Evolutionary conservation across 805 yeast genomes (phyloP), one percentile per base, ranked within the genome.

Genomic region (Pichia thaimueangensis): DNA sequence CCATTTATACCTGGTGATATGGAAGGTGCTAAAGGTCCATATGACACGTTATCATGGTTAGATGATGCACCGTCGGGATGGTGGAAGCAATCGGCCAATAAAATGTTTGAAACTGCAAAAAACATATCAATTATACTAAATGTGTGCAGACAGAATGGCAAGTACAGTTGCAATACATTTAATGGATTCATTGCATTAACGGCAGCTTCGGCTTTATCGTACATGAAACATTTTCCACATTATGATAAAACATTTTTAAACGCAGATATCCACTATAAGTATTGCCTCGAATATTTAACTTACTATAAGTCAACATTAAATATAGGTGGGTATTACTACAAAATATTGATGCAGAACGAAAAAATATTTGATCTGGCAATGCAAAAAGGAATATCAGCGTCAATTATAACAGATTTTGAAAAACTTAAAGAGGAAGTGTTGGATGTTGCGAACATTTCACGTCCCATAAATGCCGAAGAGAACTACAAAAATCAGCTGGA

Each of bases 101-200:
- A 13, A 3, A 22, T 30, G 17, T 37, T 36, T 27, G 24, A 36
- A 6, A 17, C 32, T 3, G 39, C 39, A 20, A 15, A 20, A 9
- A 28, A 36, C 21, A 22, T 27, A 11, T 28, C 39, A 13, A 27
- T 27, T 12, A 36, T 36, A 1, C 20, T 36, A 5, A 9, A 27
- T 10, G 19, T 11, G 12, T 36, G 31, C 11, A 25, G 19, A 24
- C 7, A 25, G 1, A 25, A 36, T 36, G 17, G 21, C 11, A 36
- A 36, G 12, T 36, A 36, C 20, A 36, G 24, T 13, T 36, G 39
- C n/a, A 36, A 36, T 35, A 9, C 30, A 19, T 36, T 36, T 6
- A 36, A 36, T 36, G 39, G 39, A 20, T 36, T 36, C 17, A 20
- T 36, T 13, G 32, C 31, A 9, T 36, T 36, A 36, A 36, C 39